phyloP scores from a whole-genome alignment of 2,329 filamentous ascomycete species.

The Trichoderma citrinoviride region DNA sequence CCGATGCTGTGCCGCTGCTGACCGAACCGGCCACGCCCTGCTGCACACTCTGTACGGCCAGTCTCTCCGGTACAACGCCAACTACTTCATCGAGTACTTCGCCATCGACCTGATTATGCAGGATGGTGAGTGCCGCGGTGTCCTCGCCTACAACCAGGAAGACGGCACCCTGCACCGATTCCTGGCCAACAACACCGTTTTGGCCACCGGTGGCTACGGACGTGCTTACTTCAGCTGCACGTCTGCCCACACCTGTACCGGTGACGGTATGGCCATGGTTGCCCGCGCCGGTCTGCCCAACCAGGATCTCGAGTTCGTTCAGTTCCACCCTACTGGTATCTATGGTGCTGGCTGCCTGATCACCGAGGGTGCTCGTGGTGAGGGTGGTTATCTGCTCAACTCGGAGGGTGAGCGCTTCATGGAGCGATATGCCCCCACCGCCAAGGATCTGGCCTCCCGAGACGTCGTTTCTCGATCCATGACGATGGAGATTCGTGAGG shows the following conservation, averaged over 20 bases:
- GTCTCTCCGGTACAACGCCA: constrained; percentile 94
- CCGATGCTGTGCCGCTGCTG: constrained; percentile 92
- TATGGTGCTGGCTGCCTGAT: constrained; percentile 98
- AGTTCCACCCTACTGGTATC: constrained; percentile 99
- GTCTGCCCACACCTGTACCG: constrained; percentile 96
- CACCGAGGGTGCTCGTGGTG: constrained; percentile 94
- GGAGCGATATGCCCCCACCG: constrained; percentile 96
- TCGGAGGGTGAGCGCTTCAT: constrained; percentile 98
- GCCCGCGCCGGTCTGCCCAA: constrained; percentile 95
- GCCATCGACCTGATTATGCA: constrained; percentile 97
- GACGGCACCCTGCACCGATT: constrained; percentile 97
- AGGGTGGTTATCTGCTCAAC: constrained; percentile 97
- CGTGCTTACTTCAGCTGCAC: constrained; percentile 98
- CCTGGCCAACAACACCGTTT: constrained; percentile 91
- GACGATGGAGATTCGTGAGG: constrained; percentile 97
- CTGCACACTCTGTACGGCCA: constrained; percentile 98
- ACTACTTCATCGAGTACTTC: constrained; percentile 99
- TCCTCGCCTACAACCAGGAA: constrained; percentile 97
- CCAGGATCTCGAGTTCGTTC: constrained; percentile 99
- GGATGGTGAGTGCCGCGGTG: constrained; percentile 92
- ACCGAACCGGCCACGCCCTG: constrained; percentile 94
- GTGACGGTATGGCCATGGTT: constrained; percentile 99
- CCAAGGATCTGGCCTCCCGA: constrained; percentile 94
- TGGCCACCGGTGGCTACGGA: constrained; percentile 96
- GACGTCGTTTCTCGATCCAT: constrained; percentile 97